Evolutionary conservation across 495 filamentous ascomycete genomes (phyloP).

Genomic region (Corynascus novoguineensis): DNA sequence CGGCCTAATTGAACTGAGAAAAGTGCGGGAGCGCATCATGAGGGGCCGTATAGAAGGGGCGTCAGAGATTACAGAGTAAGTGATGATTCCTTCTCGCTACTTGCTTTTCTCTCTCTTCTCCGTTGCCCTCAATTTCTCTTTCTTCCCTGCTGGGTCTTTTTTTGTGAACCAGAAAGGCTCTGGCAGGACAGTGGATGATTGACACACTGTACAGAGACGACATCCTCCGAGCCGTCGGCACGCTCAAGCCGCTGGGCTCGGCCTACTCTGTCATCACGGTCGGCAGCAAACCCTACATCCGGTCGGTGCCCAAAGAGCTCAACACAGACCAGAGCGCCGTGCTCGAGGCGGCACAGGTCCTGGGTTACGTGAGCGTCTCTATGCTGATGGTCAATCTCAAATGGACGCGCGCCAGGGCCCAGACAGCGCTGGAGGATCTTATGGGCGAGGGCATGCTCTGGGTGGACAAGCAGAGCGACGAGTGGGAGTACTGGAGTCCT

Average conservation of each 20-base stretch:
- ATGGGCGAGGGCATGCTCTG: conserved; percentile 89
- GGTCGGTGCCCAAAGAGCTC: conserved; percentile 91
- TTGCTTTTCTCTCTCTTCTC: no score
- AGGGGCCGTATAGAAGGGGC: conserved; percentile 69
- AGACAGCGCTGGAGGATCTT: conserved; percentile 86
- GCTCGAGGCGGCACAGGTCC: conserved; percentile 75
- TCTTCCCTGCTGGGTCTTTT: not conserved
- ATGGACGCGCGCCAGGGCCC: conserved; percentile 79
- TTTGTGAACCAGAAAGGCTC: not conserved
- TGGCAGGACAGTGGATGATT: not conserved
- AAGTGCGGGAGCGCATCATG: conserved; percentile 68
- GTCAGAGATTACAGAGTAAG: conserved; percentile 61
- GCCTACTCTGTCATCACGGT: conserved; percentile 78
- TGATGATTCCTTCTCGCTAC: conserved; percentile 9
- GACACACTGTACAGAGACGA: conserved; percentile 61
- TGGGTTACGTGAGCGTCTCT: conserved; percentile 83
- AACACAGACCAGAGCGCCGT: conserved; percentile 92
- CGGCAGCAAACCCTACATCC: conserved; percentile 78
- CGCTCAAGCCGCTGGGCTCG: conserved; percentile 79
- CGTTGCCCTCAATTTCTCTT: no score
- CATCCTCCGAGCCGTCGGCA: conserved; percentile 81
- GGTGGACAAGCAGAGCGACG: conserved; percentile 79
- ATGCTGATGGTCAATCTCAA: conserved; percentile 88
- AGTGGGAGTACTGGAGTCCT: conserved; percentile 96
- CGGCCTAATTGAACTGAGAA: conserved; percentile 77